These are phyloP conservation scores for Kandelia obovata DNA, from an alignment of 345 rosid species.

Conservation along the genomic window DNA sequence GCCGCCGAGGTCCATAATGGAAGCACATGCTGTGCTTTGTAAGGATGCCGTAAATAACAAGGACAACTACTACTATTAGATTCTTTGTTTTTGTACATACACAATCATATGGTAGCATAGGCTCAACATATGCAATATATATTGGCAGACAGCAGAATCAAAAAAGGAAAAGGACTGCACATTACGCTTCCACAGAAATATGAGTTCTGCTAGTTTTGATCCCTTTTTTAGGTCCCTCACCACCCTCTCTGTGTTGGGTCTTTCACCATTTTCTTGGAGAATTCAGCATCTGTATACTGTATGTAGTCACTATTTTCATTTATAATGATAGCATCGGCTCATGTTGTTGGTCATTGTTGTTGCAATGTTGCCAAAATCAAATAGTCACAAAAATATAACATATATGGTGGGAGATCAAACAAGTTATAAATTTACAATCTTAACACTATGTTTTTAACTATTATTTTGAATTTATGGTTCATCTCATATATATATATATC, in stretches of 20 bases:
- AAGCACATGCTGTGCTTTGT: constrained; percentile 25
- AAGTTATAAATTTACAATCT: too few species aligned
- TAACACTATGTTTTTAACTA: too few species aligned
- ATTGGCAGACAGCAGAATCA: neutral
- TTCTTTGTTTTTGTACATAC: constrained; percentile 5
- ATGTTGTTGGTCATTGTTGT: too few species aligned
- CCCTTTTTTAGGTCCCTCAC: neutral
- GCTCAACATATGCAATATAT: neutral
- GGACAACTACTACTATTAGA: constrained; percentile 16
- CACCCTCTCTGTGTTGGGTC: constrained; percentile 4
- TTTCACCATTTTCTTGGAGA: neutral
- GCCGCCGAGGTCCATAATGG: constrained; percentile 27
- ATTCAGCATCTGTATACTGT: neutral
- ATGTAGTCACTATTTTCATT: too few species aligned
- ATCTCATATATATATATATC: too few species aligned
- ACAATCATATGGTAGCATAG: neutral
- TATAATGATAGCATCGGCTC: too few species aligned
- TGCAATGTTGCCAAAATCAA: too few species aligned
- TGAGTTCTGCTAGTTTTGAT: constrained; percentile 10
- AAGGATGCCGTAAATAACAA: constrained; percentile 15
- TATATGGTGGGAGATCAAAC: too few species aligned
- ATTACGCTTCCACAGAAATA: neutral
- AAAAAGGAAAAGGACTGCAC: neutral
- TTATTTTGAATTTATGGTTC: too few species aligned
- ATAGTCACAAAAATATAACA: too few species aligned